Conservation (phyloP, 2,329 filamentous ascomycete species). For the Aspergillus puulaauensis region DNA sequence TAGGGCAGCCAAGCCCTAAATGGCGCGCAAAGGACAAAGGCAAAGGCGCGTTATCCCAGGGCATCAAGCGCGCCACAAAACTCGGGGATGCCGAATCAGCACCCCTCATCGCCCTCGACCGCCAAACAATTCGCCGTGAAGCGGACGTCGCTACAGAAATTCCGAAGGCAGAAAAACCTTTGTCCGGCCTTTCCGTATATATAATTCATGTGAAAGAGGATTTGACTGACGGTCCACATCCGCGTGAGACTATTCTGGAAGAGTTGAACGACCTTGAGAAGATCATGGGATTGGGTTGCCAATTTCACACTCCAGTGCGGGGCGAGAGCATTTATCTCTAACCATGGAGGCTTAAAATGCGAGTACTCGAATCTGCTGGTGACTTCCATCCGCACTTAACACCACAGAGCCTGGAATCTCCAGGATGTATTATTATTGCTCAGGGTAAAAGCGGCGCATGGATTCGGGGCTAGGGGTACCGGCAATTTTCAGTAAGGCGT, state of each 20-base stretch:
- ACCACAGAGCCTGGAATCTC: not conserved
- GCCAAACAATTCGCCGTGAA: slow-evolving; percentile 5
- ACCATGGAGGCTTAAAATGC: not conserved
- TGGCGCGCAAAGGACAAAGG: slow-evolving; percentile 16
- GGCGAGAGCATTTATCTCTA: slow-evolving; percentile 58
- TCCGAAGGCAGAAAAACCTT: slow-evolving; percentile 40
- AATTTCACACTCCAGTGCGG: slow-evolving; percentile 69
- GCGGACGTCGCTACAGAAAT: slow-evolving; percentile 3
- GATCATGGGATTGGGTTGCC: slow-evolving; percentile 69
- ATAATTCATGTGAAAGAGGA: slow-evolving; percentile 94
- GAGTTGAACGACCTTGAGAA: slow-evolving; percentile 68
- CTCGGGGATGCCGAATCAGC: not conserved
- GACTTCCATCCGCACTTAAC: not conserved
- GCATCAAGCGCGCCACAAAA: slow-evolving; percentile 4
- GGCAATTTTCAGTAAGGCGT: not conserved
- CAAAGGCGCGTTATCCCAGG: not conserved
- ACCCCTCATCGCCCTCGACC: not conserved
- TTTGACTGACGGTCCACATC: slow-evolving; percentile 67
- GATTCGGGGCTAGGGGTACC: not conserved
- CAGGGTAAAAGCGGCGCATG: not conserved
- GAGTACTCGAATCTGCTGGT: not conserved
- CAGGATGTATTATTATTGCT: slow-evolving; percentile 2
- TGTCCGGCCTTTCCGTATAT: slow-evolving; percentile 75
- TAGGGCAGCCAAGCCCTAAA: slow-evolving; percentile 28
- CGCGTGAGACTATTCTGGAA: slow-evolving; percentile 65